These are phyloP conservation scores for Pyricularia pennisetigena DNA, from an alignment of 2,329 filamentous ascomycete species.

Conservation along the genomic window DNA sequence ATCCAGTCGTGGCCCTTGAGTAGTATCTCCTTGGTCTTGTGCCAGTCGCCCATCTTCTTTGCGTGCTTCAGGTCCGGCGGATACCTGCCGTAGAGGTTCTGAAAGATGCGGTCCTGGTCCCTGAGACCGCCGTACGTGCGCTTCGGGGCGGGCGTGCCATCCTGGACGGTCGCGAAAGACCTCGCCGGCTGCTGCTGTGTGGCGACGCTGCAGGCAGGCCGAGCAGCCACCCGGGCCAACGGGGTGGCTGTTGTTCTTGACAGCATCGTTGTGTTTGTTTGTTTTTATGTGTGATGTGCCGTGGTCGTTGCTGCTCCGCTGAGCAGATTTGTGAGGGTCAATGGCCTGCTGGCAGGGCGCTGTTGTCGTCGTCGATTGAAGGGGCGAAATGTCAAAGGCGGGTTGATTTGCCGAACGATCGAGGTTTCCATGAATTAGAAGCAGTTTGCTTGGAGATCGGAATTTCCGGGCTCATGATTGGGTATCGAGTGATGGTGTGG, in stretches of 20 bases:
- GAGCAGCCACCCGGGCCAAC: constrained; percentile 27
- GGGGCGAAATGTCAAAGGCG: constrained; percentile 1
- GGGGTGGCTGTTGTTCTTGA: constrained; percentile 28
- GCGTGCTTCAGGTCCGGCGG: constrained; percentile 86
- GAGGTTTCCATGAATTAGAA: background rate
- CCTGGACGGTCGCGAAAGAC: constrained; percentile 72
- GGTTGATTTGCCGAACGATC: constrained; percentile 2
- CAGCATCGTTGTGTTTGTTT: constrained; percentile 24
- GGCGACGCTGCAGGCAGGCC: constrained; percentile 24
- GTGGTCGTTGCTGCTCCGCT: constrained; percentile 20
- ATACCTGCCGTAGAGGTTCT: constrained; percentile 93
- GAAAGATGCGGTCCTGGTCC: constrained; percentile 98
- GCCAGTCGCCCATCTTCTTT: constrained; percentile 96
- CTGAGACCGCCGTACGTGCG: constrained; percentile 75
- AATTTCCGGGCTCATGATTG: constrained; percentile 6
- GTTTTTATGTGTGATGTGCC: background rate
- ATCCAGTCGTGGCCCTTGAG: constrained; percentile 98
- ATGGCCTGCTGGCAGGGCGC: constrained; percentile 4
- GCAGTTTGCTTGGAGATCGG: constrained; percentile 7
- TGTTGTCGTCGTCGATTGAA: constrained; percentile 8
- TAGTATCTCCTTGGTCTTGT: constrained; percentile 98
- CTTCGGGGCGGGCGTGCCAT: constrained; percentile 56
- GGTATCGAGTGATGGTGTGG: background rate
- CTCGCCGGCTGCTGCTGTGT: constrained; percentile 29
- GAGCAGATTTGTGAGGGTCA: constrained; percentile 19